Evolutionary conservation across 495 filamentous ascomycete species (phyloP), one percentile per base, ranked within the genome.

Genomic region (Podospora pseudopauciseta): DNA sequence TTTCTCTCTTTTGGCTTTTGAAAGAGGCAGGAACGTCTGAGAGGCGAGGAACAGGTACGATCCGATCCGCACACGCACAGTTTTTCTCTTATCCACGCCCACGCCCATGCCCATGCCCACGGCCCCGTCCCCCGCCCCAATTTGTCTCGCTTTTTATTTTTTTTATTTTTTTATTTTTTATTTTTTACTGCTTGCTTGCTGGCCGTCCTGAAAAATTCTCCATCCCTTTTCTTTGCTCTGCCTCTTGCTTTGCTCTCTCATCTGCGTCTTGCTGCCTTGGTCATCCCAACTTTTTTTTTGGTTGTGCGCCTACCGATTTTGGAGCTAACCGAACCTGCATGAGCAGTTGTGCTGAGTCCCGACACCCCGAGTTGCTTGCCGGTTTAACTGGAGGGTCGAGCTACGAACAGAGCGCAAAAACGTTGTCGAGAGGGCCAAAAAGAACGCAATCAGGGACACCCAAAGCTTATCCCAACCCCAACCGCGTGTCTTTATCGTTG

Each of bases 41-140:
- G 76, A 77, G 73, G 74, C 72, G 68, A 74, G 71, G 70, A 75
- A 64, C 78, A 80, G 77, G 75, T 78, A 78, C 70, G 79, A 74
- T 63, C 27, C 20, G 59, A 32, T 63, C 61, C 18, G 16, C 18
- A 19, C 61, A 32, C 32, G 32, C 27, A 63, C 23, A 58, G 55
- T 64, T 49, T 49, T 64, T 49, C 13, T 49, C 39, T 49, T 5
- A 49, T 49, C 39, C 39, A 49, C 39, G 39, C 39, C 39, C 39
- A 49, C 39, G 39, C 5, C 39, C 39, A 39, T 11, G 34, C 30
- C 30, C 30, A 4, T 7, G 39, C 39, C 39, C 39, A 6, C 39
- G 13, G 0, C 39, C 15, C 39, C 39, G 7, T 16, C 15, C 39
- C 39, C 39, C 39, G 39, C 39, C 39, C 39, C 39, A 49, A 39